Evolutionary conservation across 139 green algal species (phyloP).

Genomic region (Chlamydomonas sphaeroides): DNA sequence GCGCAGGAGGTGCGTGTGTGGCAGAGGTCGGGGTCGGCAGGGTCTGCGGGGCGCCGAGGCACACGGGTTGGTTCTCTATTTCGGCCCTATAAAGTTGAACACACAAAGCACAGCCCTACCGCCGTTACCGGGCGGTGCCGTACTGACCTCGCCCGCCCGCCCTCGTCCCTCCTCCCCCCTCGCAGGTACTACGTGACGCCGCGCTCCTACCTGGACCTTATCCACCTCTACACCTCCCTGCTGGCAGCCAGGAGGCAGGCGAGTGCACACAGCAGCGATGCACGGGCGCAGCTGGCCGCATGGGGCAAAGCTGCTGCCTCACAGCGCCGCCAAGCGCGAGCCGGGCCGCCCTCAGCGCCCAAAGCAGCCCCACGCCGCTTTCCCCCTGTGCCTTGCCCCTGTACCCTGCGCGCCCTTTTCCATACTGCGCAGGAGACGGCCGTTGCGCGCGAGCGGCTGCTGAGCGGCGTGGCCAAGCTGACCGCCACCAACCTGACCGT

Average conservation of each 20-base stretch:
- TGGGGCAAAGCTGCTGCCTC: too few relatives aligned
- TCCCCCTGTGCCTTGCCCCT: neutral
- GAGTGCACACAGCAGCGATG: too few relatives aligned
- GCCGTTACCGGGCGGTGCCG: too few relatives aligned
- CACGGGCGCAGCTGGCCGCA: too few relatives aligned
- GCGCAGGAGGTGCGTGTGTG: slow-evolving; percentile 50
- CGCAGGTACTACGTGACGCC: slow-evolving; percentile 84
- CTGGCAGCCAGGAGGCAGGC: slow-evolving; percentile 51
- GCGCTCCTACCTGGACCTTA: slow-evolving; percentile 87
- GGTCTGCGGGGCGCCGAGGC: slow-evolving; percentile 21
- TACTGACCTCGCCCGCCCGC: too few relatives aligned
- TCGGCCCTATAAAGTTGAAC: too few relatives aligned
- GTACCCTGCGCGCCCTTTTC: too few relatives aligned
- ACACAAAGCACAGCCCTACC: too few relatives aligned
- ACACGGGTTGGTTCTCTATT: too few relatives aligned
- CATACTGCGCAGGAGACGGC: slow-evolving; percentile 45
- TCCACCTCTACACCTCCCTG: slow-evolving; percentile 79
- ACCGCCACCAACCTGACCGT: slow-evolving; percentile 76
- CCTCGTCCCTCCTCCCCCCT: neutral
- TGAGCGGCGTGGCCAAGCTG: slow-evolving; percentile 85
- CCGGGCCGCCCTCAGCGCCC: too few relatives aligned
- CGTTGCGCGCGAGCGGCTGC: slow-evolving; percentile 69
- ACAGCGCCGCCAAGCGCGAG: too few relatives aligned
- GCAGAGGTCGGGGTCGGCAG: neutral
- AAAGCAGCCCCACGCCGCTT: too few relatives aligned